Evolutionary conservation across 805 yeast species (phyloP).

Genomic region (Cyberlindnera maclurae): DNA sequence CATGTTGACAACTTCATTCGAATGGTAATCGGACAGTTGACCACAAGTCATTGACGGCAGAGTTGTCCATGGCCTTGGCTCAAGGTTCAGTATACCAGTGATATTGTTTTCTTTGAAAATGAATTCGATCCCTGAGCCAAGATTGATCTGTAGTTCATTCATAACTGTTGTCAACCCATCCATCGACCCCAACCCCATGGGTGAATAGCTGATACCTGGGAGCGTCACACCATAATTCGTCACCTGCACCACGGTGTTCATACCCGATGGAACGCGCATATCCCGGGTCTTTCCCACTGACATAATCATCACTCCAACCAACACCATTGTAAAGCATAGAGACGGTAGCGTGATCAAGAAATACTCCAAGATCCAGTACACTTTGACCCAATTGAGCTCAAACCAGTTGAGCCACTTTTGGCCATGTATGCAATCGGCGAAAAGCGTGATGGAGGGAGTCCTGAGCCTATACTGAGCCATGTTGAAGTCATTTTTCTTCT

Average conservation of each 20-base stretch:
- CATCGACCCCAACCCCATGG: not conserved
- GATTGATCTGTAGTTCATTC: not conserved
- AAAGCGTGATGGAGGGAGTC: slow-evolving; percentile 3
- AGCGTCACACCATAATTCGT: not conserved
- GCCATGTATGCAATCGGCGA: slow-evolving; percentile 2
- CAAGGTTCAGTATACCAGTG: slow-evolving; percentile 1
- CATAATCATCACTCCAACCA: slow-evolving; percentile 1
- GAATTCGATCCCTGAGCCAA: not conserved
- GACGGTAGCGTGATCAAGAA: slow-evolving; percentile 2
- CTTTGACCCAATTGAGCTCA: slow-evolving; percentile 1
- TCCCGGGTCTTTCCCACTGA: no score
- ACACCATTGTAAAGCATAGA: slow-evolving; percentile 1
- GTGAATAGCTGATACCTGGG: not conserved
- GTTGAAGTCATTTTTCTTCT: slow-evolving; percentile 3
- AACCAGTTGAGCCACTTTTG: slow-evolving; percentile 3
- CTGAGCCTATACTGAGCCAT: slow-evolving; percentile 1
- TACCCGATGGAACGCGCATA: no score
- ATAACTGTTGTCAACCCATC: not conserved
- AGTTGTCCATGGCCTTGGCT: not conserved
- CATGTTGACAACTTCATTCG: not conserved
- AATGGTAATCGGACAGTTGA: not conserved
- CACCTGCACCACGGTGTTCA: no score
- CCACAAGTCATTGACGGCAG: no score
- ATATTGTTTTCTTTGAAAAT: slow-evolving; percentile 4
- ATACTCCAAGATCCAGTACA: slow-evolving; percentile 7